A percentile compares a stretch with the other conserved stretches of the same genome.
Conservation (phyloP, 1,139 yeast genomes). For the Candida labiduridarum region DNA sequence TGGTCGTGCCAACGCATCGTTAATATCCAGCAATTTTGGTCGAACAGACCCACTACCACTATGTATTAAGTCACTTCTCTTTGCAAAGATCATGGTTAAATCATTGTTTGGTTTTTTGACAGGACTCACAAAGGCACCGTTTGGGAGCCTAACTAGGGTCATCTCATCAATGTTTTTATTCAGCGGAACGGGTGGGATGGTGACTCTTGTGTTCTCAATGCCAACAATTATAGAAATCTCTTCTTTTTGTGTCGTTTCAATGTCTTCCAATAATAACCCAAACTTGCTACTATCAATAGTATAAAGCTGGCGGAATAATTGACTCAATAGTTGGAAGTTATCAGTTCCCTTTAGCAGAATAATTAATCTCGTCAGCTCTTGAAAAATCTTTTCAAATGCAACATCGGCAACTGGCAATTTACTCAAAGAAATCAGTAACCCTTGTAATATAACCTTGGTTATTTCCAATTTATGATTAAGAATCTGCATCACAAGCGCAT, state of each 20-base stretch:
- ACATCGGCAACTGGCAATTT: conserved; percentile 39
- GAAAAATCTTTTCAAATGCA: conserved; percentile 29
- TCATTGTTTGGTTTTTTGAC: conserved; percentile 29
- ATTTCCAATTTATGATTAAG: conserved; percentile 35
- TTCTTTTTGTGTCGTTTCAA: conserved; percentile 28
- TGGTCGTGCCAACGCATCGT: neutral
- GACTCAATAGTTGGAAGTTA: conserved; percentile 26
- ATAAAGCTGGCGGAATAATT: conserved; percentile 31
- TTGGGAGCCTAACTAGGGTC: conserved; percentile 28
- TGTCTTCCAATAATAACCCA: conserved; percentile 27
- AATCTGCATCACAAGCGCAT: conserved; percentile 38
- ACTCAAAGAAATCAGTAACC: conserved; percentile 29
- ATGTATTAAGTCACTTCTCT: conserved; percentile 5
- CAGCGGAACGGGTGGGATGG: conserved; percentile 13
- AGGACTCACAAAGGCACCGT: conserved; percentile 26
- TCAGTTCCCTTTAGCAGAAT: conserved; percentile 36
- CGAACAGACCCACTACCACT: neutral
- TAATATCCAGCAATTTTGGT: neutral
- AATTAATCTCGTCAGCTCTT: conserved; percentile 36
- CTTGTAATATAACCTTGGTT: conserved; percentile 30
- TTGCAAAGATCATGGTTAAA: conserved; percentile 42
- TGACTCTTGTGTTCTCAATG: conserved; percentile 27
- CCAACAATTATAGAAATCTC: conserved; percentile 40
- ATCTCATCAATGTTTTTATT: conserved; percentile 26
- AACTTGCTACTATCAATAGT: conserved; percentile 33